phyloP scores from a whole-genome alignment of 805 yeast genomes.

The Saccharomycopsis sp. region DNA sequence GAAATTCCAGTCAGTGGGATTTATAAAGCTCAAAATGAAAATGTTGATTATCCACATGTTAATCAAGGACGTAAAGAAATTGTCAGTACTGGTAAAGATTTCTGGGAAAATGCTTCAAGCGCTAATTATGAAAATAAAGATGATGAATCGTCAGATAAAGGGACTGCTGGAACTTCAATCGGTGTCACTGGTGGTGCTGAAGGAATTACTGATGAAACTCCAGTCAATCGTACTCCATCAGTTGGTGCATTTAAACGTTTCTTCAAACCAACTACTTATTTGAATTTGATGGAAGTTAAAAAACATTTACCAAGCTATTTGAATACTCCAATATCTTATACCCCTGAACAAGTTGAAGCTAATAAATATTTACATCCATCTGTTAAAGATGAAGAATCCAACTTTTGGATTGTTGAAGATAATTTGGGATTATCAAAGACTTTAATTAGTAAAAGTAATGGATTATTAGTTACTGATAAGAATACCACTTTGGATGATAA shows the following conservation, averaged over 20 bases:
- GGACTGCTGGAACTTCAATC: neutral
- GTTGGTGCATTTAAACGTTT: constrained; percentile 23
- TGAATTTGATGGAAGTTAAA: constrained; percentile 32
- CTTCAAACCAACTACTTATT: constrained; percentile 33
- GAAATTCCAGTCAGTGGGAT: constrained; percentile 57
- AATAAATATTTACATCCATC: constrained; percentile 47
- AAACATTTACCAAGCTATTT: constrained; percentile 30
- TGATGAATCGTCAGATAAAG: constrained; percentile 5
- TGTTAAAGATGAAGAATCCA: constrained; percentile 44
- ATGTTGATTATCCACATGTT: constrained; percentile 42
- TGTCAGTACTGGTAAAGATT: constrained; percentile 35
- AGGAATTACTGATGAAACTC: neutral
- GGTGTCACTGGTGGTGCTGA: neutral
- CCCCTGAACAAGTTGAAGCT: constrained; percentile 25
- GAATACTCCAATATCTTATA: constrained; percentile 20
- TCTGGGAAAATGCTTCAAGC: constrained; percentile 19
- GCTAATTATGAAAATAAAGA: neutral
- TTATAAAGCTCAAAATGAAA: constrained; percentile 27
- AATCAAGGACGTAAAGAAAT: constrained; percentile 61
- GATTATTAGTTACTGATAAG: constrained; percentile 46
- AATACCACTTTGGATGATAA: constrained; percentile 50
- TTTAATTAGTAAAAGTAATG: constrained; percentile 47
- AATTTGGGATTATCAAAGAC: constrained; percentile 53
- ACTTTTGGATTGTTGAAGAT: constrained; percentile 65
- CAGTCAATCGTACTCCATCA: neutral